These are phyloP conservation scores for Penicillium aurantiogriseum DNA, from an alignment of 2,329 filamentous ascomycete species.

Conservation along the genomic window DNA sequence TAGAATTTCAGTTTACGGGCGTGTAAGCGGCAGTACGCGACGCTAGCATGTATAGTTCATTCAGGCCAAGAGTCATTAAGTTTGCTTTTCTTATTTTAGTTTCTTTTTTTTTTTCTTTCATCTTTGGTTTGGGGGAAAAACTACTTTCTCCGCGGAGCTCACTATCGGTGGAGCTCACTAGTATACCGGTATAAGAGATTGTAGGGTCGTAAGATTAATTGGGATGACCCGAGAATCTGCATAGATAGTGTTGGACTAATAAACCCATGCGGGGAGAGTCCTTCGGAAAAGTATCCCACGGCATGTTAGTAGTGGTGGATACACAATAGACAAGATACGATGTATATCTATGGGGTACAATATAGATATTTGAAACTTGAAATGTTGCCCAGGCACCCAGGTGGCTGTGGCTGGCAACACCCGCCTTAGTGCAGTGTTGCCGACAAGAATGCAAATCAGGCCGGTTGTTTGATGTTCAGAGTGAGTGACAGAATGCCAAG, in stretches of 20 bases:
- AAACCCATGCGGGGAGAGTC: background rate
- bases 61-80: background rate
- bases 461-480: background rate
- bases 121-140: background rate
- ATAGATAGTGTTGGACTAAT: background rate
- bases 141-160: background rate
- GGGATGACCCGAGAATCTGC: background rate
- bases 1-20: background rate
- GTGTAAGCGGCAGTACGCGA: background rate
- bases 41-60: background rate
- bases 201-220: background rate
- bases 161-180: background rate
- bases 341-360: background rate
- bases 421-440: background rate
- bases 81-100: background rate
- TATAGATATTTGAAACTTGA: background rate
- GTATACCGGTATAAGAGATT: background rate
- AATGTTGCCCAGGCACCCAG: background rate
- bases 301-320: background rate
- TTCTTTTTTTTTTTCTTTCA: background rate
- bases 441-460: background rate
- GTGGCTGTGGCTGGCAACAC: background rate
- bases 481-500: background rate
- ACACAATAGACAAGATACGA: background rate
- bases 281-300: background rate